A percentile compares a stretch with the other conserved stretches of the same genome.
Conservation (phyloP, 140 eudicot species). For the Oenanthe javanica region DNA sequence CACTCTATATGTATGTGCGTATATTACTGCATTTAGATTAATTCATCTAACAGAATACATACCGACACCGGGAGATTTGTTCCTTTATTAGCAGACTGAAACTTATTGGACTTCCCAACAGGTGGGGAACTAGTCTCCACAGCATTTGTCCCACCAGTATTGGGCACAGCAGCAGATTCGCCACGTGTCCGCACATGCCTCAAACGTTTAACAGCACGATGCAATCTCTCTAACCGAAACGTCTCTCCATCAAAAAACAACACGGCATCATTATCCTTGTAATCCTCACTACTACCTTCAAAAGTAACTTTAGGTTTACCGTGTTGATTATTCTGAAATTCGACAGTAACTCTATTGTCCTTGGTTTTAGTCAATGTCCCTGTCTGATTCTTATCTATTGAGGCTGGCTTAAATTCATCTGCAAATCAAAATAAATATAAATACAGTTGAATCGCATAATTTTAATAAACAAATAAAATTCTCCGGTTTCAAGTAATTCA, state of each 20-base stretch:
- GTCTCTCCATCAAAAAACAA: slow-evolving; percentile 82
- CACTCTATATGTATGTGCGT: background rate
- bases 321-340: slow-evolving; percentile 73
- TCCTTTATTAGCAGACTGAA: slow-evolving; percentile 43
- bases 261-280: slow-evolving; percentile 94
- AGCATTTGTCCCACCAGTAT: slow-evolving; percentile 24
- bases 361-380: slow-evolving; percentile 70
- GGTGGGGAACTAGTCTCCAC: slow-evolving; percentile 59
- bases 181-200: slow-evolving; percentile 74
- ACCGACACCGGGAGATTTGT: slow-evolving; percentile 45
- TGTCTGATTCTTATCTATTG: slow-evolving; percentile 79
- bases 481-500: no score
- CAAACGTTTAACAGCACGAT: slow-evolving; percentile 78
- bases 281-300: slow-evolving; percentile 82
- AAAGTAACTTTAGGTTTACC: slow-evolving; percentile 80
- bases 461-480: no score
- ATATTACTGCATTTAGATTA: no score
- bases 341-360: slow-evolving; percentile 79
- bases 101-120: slow-evolving; percentile 42
- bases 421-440: background rate
- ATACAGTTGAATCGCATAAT: no score
- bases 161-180: slow-evolving; percentile 42
- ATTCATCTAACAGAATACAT: slow-evolving; percentile 13
- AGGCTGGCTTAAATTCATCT: slow-evolving; percentile 97
- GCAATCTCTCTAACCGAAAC: slow-evolving; percentile 80